phyloP scores from a whole-genome alignment of 1,139 yeast genomes.

The Blastobotrys capitulatus region DNA sequence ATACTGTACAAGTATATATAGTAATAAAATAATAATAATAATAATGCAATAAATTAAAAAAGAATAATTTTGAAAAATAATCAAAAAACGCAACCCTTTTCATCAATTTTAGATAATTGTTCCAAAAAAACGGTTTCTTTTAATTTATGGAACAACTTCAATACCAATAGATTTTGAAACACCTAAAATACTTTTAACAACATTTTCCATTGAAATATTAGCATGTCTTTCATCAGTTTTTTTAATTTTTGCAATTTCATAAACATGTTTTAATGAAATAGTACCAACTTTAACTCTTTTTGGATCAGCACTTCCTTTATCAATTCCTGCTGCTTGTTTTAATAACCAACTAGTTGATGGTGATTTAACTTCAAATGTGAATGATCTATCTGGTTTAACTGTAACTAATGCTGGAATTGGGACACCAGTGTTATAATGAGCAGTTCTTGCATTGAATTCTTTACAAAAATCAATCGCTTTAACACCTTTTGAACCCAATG shows the following conservation, averaged over 20 bases:
- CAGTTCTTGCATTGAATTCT: constrained; percentile 96
- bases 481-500: constrained; percentile 96
- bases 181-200: constrained; percentile 77
- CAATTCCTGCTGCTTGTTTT: constrained; percentile 76
- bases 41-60: too few species aligned
- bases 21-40: too few species aligned
- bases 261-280: constrained; percentile 79
- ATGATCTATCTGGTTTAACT: constrained; percentile 88
- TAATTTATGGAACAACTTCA: constrained; percentile 59
- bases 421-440: constrained; percentile 73
- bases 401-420: constrained; percentile 85
- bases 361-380: constrained; percentile 77
- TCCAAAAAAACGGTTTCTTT: too few species aligned
- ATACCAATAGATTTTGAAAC: constrained; percentile 89
- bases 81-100: too few species aligned
- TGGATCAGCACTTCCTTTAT: constrained; percentile 62
- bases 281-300: constrained; percentile 52
- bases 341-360: constrained; percentile 91
- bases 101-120: too few species aligned
- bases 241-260: constrained; percentile 92
- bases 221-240: constrained; percentile 61
- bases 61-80: too few species aligned
- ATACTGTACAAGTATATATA: too few species aligned
- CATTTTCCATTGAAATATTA: constrained; percentile 61
- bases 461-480: constrained; percentile 98